A percentile compares a stretch with the other conserved stretches of the same genome.
Conservation (phyloP, 768 basidiomycete genomes). For the Boletus rubescentipes region DNA sequence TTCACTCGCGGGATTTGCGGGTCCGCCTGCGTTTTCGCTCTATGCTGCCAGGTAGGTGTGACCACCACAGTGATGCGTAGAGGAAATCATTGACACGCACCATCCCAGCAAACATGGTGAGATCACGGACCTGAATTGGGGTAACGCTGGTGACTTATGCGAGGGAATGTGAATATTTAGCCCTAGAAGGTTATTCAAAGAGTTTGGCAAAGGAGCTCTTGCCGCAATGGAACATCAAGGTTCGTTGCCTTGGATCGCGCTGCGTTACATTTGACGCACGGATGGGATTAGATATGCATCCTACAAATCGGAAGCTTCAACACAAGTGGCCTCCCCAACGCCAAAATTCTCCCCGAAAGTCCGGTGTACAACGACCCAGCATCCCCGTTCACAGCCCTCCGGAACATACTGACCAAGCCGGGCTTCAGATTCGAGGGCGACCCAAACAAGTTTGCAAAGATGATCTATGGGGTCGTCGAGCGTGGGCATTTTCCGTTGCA, state of each 20-base stretch:
- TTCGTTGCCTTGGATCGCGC: background rate
- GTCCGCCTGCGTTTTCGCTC: no score
- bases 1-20: conserved; percentile 20
- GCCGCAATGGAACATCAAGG: conserved; percentile 43
- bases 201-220: conserved; percentile 36
- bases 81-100: background rate
- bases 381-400: background rate
- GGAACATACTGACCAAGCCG: background rate
- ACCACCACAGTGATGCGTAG: conserved; percentile 8
- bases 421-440: conserved; percentile 10
- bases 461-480: conserved; percentile 4
- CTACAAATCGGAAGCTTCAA: conserved; percentile 17
- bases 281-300: conserved; percentile 17
- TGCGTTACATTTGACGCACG: background rate
- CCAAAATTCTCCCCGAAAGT: conserved; percentile 4
- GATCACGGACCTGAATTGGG: no score
- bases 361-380: conserved; percentile 4
- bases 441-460: conserved; percentile 7
- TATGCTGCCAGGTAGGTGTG: background rate
- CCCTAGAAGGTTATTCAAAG: conserved; percentile 36
- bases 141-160: background rate
- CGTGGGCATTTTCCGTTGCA: conserved; percentile 11
- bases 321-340: background rate
- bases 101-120: conserved; percentile 20
- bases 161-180: conserved; percentile 9